These are phyloP conservation scores for Solanum aculeatissimum DNA, from an alignment of 305 asterid genomes.

Conservation along the genomic window DNA sequence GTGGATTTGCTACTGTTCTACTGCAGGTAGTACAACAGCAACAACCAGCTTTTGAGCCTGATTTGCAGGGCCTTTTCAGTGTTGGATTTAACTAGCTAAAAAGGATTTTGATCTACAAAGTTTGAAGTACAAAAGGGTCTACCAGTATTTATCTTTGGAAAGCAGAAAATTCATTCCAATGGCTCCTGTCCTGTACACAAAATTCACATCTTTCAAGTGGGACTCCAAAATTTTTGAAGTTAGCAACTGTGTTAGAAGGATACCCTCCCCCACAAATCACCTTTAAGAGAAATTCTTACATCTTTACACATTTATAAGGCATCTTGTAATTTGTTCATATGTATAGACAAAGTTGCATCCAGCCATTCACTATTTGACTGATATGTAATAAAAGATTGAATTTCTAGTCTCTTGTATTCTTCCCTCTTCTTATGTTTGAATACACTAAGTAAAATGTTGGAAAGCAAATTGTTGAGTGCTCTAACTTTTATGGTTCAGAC, in stretches of 20 bases:
- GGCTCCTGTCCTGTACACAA: not conserved
- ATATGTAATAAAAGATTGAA: not conserved
- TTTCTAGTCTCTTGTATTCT: not conserved
- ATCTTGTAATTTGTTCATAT: not conserved
- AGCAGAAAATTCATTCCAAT: not conserved
- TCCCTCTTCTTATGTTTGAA: not conserved
- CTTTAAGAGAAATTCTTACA: not conserved
- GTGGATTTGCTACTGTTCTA: not conserved
- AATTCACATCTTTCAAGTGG: not conserved
- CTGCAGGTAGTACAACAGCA: slow-evolving; percentile 24
- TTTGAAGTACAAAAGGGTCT: not conserved
- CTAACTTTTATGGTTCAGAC: not conserved
- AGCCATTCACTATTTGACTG: not conserved
- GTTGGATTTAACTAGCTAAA: slow-evolving; percentile 9
- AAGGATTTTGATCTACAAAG: not conserved
- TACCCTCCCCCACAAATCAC: not conserved
- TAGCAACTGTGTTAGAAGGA: not conserved
- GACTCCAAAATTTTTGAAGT: not conserved
- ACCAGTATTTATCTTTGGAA: not conserved
- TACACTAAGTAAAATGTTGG: too few relatives aligned
- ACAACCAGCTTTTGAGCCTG: slow-evolving; percentile 12
- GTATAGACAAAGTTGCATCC: not conserved
- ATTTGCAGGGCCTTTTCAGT: slow-evolving; percentile 13
- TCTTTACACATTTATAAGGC: not conserved
- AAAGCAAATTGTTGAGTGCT: not conserved